These are phyloP conservation scores for Rhizopogon vulgaris DNA, from an alignment of 768 basidiomycete species.

Conservation along the genomic window DNA sequence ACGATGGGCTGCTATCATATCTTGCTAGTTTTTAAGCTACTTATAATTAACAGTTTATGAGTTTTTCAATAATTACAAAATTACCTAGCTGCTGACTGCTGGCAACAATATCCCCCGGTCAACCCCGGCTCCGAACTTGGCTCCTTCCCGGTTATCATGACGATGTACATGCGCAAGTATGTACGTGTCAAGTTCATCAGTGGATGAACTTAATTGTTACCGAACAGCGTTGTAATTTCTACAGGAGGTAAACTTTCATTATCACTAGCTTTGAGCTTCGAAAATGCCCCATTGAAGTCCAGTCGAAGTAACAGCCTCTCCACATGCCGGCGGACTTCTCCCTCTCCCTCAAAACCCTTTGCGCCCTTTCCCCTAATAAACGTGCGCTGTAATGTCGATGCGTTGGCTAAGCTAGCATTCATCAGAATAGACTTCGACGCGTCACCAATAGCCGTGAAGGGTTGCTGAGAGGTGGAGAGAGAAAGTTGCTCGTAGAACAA, in stretches of 20 bases:
- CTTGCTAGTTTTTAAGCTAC: conserved; percentile 5
- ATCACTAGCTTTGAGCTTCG: conserved; percentile 33
- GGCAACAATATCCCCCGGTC: too few species aligned
- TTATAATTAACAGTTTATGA: neutral
- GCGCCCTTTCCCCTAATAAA: conserved; percentile 45
- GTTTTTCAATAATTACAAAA: neutral
- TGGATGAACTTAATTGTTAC: too few species aligned
- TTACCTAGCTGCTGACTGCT: neutral
- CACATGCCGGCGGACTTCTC: conserved; percentile 70
- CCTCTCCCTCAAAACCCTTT: conserved; percentile 52
- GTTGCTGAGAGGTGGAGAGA: conserved; percentile 69
- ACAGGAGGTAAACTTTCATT: neutral
- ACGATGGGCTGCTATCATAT: conserved; percentile 29
- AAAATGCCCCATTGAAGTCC: conserved; percentile 80
- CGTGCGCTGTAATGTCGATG: conserved; percentile 39
- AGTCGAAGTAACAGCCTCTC: conserved; percentile 77
- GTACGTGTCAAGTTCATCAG: too few species aligned
- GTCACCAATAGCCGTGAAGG: conserved; percentile 55
- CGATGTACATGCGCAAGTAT: too few species aligned
- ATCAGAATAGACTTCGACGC: conserved; percentile 65
- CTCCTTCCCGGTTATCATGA: too few species aligned
- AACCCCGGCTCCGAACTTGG: too few species aligned
- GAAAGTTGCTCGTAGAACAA: conserved; percentile 81
- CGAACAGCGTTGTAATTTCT: neutral
- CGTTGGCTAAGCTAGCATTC: conserved; percentile 49